A percentile compares a stretch with the other conserved stretches of the same genome.
Conservation (phyloP, 2,329 filamentous ascomycete genomes). For the Gyromitra esculenta region DNA sequence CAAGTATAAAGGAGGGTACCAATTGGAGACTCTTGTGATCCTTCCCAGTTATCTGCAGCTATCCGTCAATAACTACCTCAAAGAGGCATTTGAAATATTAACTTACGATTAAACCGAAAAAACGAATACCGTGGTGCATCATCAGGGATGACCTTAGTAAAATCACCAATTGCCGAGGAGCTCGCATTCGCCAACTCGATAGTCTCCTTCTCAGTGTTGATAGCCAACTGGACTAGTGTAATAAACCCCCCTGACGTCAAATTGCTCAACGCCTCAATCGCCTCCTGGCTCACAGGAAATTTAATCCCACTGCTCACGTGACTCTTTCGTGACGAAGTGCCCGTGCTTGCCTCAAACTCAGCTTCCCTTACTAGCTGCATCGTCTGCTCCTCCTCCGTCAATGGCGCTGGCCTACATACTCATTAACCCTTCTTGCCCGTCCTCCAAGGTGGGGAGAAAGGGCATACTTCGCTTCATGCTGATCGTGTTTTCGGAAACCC, state of each 20-base stretch:
- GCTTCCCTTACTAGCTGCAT: conserved; percentile 77
- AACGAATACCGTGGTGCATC: conserved; percentile 81
- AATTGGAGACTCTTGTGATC: conserved; percentile 68
- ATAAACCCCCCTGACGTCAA: conserved; percentile 67
- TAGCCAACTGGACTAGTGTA: conserved; percentile 74
- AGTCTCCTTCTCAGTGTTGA: conserved; percentile 75
- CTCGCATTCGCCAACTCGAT: conserved; percentile 70
- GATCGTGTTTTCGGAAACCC: conserved; percentile 78
- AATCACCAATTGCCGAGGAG: conserved; percentile 68
- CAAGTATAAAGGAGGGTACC: conserved; percentile 34
- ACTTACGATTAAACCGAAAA: conserved; percentile 69
- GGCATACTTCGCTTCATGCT: conserved; percentile 65
- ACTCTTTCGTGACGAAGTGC: conserved; percentile 69
- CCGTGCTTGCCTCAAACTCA: conserved; percentile 77
- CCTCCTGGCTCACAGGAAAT: conserved; percentile 71
- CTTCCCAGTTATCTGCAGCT: conserved; percentile 65
- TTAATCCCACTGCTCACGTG: conserved; percentile 63
- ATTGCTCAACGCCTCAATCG: conserved; percentile 71
- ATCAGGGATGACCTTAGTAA: conserved; percentile 70
- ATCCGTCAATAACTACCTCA: conserved; percentile 2
- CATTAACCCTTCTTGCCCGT: neutral
- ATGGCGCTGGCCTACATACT: conserved; percentile 66
- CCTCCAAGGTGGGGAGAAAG: neutral
- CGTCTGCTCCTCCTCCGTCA: conserved; percentile 80
- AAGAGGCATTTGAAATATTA: neutral